These are phyloP conservation scores for Fusarium staphyleae DNA, from an alignment of 2,329 filamentous ascomycete genomes.

Conservation along the genomic window DNA sequence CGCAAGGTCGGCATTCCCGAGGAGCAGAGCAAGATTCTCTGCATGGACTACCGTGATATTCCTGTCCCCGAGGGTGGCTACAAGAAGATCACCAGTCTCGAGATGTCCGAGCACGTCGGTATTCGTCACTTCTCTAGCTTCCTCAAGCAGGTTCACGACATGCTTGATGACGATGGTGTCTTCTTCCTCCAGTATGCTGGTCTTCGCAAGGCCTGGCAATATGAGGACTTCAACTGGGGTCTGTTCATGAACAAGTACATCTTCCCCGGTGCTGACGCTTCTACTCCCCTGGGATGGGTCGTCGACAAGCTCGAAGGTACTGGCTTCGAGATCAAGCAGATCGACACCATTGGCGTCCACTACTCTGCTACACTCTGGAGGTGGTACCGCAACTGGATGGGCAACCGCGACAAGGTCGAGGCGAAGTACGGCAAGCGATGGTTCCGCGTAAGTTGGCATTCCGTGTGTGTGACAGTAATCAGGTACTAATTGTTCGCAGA, in stretches of 20 bases:
- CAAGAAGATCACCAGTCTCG: constrained; percentile 95
- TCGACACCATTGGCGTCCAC: constrained; percentile 95
- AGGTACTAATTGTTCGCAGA: constrained; percentile 54
- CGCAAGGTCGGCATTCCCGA: constrained; percentile 82
- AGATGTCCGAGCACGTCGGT: constrained; percentile 99
- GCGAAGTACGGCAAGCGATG: constrained; percentile 95
- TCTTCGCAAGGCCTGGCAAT: constrained; percentile 94
- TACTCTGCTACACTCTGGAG: constrained; percentile 97
- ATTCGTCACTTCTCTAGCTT: constrained; percentile 86
- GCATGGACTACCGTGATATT: constrained; percentile 97
- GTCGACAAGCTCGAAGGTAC: constrained; percentile 82
- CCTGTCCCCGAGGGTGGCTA: constrained; percentile 74
- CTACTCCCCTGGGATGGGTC: constrained; percentile 88
- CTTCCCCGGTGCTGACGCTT: constrained; percentile 96
- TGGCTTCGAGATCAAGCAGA: constrained; percentile 77
- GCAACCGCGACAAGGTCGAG: constrained; percentile 88
- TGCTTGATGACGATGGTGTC: constrained; percentile 94
- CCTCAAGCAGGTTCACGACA: constrained; percentile 86
- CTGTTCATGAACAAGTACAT: constrained; percentile 99
- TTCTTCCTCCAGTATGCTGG: constrained; percentile 97
- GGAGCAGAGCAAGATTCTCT: constrained; percentile 89
- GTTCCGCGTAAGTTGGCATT: constrained; percentile 77
- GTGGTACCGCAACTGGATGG: constrained; percentile 99
- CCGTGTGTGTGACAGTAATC: neutral
- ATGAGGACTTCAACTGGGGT: constrained; percentile 97